Base-by-base conservation (phyloP, 805 yeast genomes). In the Pichia insulana region DNA sequence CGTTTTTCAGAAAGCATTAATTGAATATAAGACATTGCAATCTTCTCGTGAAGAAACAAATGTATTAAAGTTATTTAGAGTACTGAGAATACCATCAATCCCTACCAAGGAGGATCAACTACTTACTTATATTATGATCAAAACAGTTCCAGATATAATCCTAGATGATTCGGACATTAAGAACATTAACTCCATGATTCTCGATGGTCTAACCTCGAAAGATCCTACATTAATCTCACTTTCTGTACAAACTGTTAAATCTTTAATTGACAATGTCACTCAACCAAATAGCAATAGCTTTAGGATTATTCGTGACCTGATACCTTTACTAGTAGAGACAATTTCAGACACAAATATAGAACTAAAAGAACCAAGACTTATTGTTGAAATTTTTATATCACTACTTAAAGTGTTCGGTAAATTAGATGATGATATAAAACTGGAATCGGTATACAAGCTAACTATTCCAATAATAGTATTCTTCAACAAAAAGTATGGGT, bases 191-290 rank as follows among this genome's bases (percentile, higher is more conserved):
- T 46, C 53, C 2, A 55, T 55, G 15, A 53, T 78, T 9, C 45
- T 64, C 0, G 53, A 50, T 4, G 66, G 69, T 13, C 50, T 78
- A 8, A 38, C 50, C 0, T 54, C 63, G 5, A 55, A 62, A 3
- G 67, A 61, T n/a, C 44, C 56, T 1, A 55, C 60, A 8, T 50
- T 68, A 8, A 50, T 51, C 32, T 57, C 66, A 0, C 62, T 75
- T 9, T 65, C 74, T 0, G 64, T 79, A 11, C 88, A 80, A 48
- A 80, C 92, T 13, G 65, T 82, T 39, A 80, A 71, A 50, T 67
- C 80, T 0, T 62, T 85, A 34, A 65, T 82, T 33, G 54, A 61
- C 8, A 42, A 57, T 3, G 57, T 54, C 7, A 49, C 51, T 0
- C 44, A 54, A 2, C 48, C 52, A 15, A 8, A 7, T 12, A 12